Percentiles rank a stretch among this genome's conserved stretches.
phyloP scores from a whole-genome alignment of 257 asterid species.

The Jacaranda mimosifolia region DNA sequence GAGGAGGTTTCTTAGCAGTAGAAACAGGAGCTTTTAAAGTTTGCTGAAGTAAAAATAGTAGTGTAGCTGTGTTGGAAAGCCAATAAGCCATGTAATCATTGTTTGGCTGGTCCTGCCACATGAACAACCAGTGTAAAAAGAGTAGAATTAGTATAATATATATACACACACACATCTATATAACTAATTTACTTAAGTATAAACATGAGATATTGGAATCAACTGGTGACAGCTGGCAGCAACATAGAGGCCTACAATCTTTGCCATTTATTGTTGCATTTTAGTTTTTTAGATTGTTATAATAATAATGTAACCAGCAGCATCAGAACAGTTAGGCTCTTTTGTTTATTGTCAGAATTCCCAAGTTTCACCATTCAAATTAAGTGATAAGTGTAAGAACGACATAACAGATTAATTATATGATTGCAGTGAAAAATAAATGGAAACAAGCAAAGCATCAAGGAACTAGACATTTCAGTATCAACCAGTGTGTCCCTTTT shows the following conservation, averaged over 20 bases:
- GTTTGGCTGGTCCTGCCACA: constrained; percentile 64
- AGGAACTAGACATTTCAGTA: constrained; percentile 11
- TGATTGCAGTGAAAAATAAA: background rate
- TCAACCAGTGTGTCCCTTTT: background rate
- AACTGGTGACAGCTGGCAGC: background rate
- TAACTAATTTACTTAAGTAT: too few relatives aligned
- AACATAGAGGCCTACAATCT: background rate
- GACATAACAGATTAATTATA: background rate
- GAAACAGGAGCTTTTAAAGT: constrained; percentile 55
- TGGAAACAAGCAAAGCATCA: constrained; percentile 14
- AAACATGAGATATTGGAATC: background rate
- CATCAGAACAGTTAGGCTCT: background rate
- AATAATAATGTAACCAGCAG: background rate
- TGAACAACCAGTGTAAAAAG: background rate
- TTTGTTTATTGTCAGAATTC: background rate
- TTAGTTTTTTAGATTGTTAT: background rate
- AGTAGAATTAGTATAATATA: background rate
- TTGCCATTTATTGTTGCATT: background rate
- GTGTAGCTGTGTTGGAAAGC: constrained; percentile 73
- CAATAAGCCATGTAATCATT: constrained; percentile 67
- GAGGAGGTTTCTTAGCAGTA: constrained; percentile 61
- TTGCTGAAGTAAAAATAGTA: constrained; percentile 66
- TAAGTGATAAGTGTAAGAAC: background rate
- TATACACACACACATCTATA: too few relatives aligned
- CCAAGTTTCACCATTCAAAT: background rate